Percentiles rank a stretch among this genome's conserved stretches.
Conservation (phyloP, 768 basidiomycete genomes). For the Lentinus tigrinus region DNA sequence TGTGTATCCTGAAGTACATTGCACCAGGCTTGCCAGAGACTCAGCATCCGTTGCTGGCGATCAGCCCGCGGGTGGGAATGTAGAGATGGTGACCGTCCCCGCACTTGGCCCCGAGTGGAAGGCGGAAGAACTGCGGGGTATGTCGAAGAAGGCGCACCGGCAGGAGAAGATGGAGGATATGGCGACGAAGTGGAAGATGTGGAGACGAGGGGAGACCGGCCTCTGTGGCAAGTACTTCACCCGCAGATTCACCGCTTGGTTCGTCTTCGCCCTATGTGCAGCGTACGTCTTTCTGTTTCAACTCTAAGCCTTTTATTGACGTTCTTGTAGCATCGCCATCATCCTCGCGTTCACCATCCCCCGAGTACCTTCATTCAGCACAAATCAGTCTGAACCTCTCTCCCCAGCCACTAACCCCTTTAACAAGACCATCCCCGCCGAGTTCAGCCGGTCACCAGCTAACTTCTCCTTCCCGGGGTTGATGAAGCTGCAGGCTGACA, state of each 20-base stretch:
- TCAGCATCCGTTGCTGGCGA: slow-evolving; percentile 30
- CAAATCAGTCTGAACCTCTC: slow-evolving; percentile 60
- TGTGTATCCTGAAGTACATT: neutral
- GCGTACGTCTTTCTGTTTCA: slow-evolving; percentile 39
- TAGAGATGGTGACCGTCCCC: slow-evolving; percentile 91
- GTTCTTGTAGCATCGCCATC: slow-evolving; percentile 52
- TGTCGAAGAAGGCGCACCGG: slow-evolving; percentile 69
- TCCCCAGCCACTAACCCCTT: slow-evolving; percentile 55
- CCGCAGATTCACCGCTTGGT: slow-evolving; percentile 66
- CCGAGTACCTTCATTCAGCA: slow-evolving; percentile 70
- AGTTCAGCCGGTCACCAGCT: slow-evolving; percentile 76
- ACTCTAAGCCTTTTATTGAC: neutral
- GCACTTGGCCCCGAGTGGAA: slow-evolving; percentile 91
- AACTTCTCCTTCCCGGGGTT: slow-evolving; percentile 88
- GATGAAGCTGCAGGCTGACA: slow-evolving; percentile 76
- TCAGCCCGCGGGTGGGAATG: slow-evolving; percentile 41
- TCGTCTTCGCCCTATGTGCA: slow-evolving; percentile 58
- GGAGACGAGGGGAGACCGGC: slow-evolving; percentile 78
- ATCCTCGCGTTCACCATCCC: slow-evolving; percentile 80
- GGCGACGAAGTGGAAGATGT: slow-evolving; percentile 64
- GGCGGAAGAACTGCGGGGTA: slow-evolving; percentile 69
- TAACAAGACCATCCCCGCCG: slow-evolving; percentile 52
- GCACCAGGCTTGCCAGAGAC: slow-evolving; percentile 19
- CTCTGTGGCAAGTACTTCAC: slow-evolving; percentile 81
- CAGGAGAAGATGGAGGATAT: slow-evolving; percentile 54